phyloP scores from a whole-genome alignment of 2,329 filamentous ascomycete species.

The Coniochaeta hoffmannii region DNA sequence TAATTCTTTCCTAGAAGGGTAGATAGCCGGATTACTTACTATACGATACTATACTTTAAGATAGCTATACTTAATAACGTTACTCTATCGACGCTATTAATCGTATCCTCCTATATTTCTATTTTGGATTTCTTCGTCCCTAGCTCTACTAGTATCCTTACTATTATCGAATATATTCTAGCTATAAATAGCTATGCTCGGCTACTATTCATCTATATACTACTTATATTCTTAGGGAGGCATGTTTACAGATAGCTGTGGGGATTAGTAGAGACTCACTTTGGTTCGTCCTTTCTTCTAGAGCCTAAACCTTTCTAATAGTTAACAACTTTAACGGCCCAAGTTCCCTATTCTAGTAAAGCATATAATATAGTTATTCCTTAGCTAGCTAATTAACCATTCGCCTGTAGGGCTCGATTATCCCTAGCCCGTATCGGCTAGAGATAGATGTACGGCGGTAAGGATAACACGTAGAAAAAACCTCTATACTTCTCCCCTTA shows the following conservation, averaged over 20 bases:
- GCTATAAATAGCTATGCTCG: neutral
- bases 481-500: neutral
- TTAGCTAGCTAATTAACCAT: neutral
- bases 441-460: neutral
- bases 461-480: neutral
- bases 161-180: no score
- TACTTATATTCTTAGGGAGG: no score
- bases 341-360: neutral
- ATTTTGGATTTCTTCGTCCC: no score
- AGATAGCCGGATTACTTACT: no score
- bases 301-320: neutral
- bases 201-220: neutral
- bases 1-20: no score
- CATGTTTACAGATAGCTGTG: no score
- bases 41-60: no score
- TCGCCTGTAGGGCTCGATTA: neutral
- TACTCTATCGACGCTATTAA: no score
- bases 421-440: neutral
- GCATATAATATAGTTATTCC: neutral
- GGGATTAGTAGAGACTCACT: conserved; percentile 3
- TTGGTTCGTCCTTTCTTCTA: neutral
- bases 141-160: no score
- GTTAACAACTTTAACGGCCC: neutral
- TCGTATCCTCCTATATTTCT: no score
- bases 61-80: no score